phyloP scores from a whole-genome alignment of 805 yeast species.

The Teunomyces aglyptinius region DNA sequence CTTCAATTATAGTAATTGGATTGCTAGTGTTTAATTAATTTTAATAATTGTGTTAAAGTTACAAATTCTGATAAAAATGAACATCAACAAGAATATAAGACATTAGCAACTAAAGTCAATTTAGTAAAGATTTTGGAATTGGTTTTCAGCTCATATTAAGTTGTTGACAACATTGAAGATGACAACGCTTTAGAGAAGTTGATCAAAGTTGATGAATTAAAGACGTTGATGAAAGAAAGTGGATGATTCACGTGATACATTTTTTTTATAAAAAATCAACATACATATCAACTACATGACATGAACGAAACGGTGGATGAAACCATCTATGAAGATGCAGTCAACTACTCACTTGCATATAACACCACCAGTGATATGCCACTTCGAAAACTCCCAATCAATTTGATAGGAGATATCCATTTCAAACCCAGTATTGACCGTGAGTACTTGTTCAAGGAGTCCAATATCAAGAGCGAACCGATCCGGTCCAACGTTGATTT shows the following conservation, averaged over 20 bases:
- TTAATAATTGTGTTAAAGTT: too few species aligned
- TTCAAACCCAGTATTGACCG: conserved; percentile 5
- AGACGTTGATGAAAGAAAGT: too few species aligned
- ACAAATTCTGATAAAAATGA: too few species aligned
- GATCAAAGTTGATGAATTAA: too few species aligned
- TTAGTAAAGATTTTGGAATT: too few species aligned
- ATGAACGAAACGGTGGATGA: conserved; percentile 7
- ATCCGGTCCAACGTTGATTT: not conserved
- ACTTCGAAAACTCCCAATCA: conserved; percentile 10
- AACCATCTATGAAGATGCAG: conserved; percentile 14
- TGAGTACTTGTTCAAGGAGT: conserved; percentile 1
- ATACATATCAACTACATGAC: not conserved
- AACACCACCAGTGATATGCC: not conserved
- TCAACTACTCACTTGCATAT: conserved; percentile 9
- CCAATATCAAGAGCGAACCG: not conserved
- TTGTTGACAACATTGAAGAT: too few species aligned
- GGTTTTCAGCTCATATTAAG: too few species aligned
- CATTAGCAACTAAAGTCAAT: too few species aligned
- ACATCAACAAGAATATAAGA: too few species aligned
- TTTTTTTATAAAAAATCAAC: not conserved
- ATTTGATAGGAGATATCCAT: conserved; percentile 10
- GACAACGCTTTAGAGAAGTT: too few species aligned
- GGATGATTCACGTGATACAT: not conserved
- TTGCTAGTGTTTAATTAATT: too few species aligned
- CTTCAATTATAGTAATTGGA: too few species aligned